Evolutionary conservation across 1,284 basidiomycete species (phyloP), one percentile per base, ranked within the genome.

Genomic region (Leccinum laetum): DNA sequence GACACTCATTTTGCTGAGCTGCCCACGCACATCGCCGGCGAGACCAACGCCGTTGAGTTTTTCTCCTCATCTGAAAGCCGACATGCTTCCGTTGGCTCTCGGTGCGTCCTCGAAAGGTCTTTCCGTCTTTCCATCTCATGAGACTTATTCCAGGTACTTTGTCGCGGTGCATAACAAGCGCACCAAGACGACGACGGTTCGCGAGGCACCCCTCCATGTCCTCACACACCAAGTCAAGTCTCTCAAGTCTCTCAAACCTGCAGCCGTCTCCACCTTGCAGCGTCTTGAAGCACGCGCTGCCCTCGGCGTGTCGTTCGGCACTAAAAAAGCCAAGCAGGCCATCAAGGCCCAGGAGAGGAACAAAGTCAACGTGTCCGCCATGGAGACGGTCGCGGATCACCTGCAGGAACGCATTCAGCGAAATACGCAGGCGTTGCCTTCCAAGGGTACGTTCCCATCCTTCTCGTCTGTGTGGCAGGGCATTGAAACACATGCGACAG

Each of bases 241-340:
- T 5, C 82, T 95, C 61, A 94, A 94, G 76, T 83, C 89, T 44
- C 82, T 93, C 57, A 81, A 87, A 61, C 78, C 86, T 4, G 78
- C 82, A 6, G 77, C 81, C 14, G 82, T 83, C 10, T 81, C 85
- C 16, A 79, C 79, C 21, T 73, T 84, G 37, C 84, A 89, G 68
- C 88, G 87, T 65, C 79, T 84, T 58, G 83, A 86, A 60, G 89
- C 89, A 41, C 8, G 91, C 32, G 93, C 88, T 66, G 82, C 86
- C n/a, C 86, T 98, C 1, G 96, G 96, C 37, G 90, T 94, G 74
- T 87, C 92, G 1, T 98, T 98, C 70, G 96, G 96, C 24, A 97
- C 95, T 13, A 93, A 94, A 79, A 98, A 97, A 75, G 93, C 94
- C 46, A 92, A 94, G 78, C 87, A 88, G 14, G 89, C 88, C 35